phyloP scores from a whole-genome alignment of 2,329 filamentous ascomycete species.

The Pestalotiopsis sp. region DNA sequence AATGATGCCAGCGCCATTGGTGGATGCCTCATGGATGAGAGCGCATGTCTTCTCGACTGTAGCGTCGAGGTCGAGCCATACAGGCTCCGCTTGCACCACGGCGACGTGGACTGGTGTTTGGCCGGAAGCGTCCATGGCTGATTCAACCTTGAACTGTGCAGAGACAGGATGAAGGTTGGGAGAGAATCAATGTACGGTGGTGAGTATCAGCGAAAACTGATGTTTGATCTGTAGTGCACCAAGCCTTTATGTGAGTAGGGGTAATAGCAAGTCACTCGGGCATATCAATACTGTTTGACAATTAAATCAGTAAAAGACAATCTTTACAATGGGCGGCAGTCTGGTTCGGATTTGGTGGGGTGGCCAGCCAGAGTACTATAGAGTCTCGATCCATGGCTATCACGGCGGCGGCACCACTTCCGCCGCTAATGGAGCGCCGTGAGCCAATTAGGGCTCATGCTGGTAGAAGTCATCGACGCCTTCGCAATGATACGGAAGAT shows the following conservation, averaged over 20 bases:
- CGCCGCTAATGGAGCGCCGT: background rate
- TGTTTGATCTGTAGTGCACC: too few species aligned
- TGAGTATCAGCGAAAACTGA: too few species aligned
- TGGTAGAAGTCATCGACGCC: background rate
- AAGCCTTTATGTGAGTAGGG: too few species aligned
- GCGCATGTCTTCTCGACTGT: slow-evolving; percentile 47
- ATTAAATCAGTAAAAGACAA: background rate
- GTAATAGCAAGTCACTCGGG: too few species aligned
- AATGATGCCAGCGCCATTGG: slow-evolving; percentile 45
- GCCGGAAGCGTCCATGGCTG: slow-evolving; percentile 4
- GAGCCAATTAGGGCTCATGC: background rate
- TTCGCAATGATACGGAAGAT: background rate
- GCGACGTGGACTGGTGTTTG: slow-evolving; percentile 34
- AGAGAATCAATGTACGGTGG: too few species aligned
- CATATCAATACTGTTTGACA: too few species aligned
- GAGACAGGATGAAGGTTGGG: background rate
- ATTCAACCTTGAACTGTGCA: background rate
- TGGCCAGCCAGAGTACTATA: background rate
- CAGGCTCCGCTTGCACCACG: slow-evolving; percentile 54
- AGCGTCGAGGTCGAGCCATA: slow-evolving; percentile 50
- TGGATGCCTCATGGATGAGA: slow-evolving; percentile 49
- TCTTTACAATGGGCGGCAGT: background rate
- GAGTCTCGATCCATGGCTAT: background rate
- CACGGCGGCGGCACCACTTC: background rate
- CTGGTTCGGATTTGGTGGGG: background rate